Base-by-base conservation (phyloP, 2,329 filamentous ascomycete genomes). In the Colletotrichum abscissum region DNA sequence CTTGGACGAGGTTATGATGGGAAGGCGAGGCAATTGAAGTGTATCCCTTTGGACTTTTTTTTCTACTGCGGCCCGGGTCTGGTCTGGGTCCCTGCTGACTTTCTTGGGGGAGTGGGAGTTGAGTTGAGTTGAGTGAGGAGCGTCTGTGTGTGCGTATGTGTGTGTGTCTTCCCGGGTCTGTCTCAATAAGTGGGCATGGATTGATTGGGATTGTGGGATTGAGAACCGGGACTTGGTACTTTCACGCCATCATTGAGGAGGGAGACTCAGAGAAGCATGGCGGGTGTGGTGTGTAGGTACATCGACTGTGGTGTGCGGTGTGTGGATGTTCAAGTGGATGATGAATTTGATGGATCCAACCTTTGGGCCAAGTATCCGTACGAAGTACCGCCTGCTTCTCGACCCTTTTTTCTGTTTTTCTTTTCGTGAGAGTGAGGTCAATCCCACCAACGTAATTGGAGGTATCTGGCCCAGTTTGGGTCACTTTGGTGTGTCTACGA, bases 151-250 rank as follows among this genome's bases (percentile, higher is more conserved):
- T 38, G 35, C 12, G 35, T 38, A 4, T 12, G 33, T 35, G 33
- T 12, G 38, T 64, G 30, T 35, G 52, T 42, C 62, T 70, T 35
- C 35, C 71, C 38, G 35, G 70, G 60, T 70, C 55, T 70, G 60
- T 70, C 55, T 70, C 67, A 65, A 69, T 70, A 59, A 57, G 60
- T 57, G 60, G 60, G 62, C 67, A 67, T 62, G 71, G 71, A 62
- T 70, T 73, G 67, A 65, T 63, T 72, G 69, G 66, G 66, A 59
- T 54, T 58, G 65, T 69, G 66, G 66, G 69, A 72, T 72, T 72
- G 69, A 33, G 60, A 52, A 65, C 56, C 63, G 67, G 55, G 46
- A 71, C 62, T 67, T 60, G 42, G 49, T 62, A 72, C 63, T 28
- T 70, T 33, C 57, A 56, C 64, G 46, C 49, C 54, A 49, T 46